phyloP scores from a whole-genome alignment of 2,329 filamentous ascomycete species.

The Colletotrichum sp. region DNA sequence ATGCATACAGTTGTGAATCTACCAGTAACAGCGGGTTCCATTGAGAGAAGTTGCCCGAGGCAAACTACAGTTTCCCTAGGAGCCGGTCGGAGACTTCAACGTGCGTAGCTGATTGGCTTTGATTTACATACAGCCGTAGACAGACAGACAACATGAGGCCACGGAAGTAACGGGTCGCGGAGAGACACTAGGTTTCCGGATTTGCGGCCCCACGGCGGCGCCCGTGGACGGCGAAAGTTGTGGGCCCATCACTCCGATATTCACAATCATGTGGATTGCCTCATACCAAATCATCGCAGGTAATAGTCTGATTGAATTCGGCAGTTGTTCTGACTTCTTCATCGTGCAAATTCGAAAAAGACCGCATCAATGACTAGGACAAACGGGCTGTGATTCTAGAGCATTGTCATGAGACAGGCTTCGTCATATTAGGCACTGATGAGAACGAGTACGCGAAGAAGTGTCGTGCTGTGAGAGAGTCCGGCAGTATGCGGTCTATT shows the following conservation, averaged over 20 bases:
- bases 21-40: neutral
- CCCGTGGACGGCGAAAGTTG: neutral
- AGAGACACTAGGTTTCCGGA: neutral
- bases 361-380: neutral
- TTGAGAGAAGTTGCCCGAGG: neutral
- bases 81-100: fast-evolving
- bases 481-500: fast-evolving
- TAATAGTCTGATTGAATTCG: neutral
- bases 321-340: neutral
- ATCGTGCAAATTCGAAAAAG: neutral
- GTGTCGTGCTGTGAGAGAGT: neutral
- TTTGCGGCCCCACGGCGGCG: neutral
- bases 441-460: neutral
- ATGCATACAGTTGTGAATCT: neutral
- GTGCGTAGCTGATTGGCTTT: neutral
- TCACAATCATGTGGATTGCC: neutral
- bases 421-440: neutral
- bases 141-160: neutral
- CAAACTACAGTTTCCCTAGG: neutral
- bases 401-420: neutral
- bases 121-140: neutral
- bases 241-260: neutral
- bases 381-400: neutral
- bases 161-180: neutral
- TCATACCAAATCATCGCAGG: neutral